Evolutionary conservation across 768 basidiomycete species (phyloP), one percentile per base, ranked within the genome.

Genomic region (Boletus tylopilopsis): DNA sequence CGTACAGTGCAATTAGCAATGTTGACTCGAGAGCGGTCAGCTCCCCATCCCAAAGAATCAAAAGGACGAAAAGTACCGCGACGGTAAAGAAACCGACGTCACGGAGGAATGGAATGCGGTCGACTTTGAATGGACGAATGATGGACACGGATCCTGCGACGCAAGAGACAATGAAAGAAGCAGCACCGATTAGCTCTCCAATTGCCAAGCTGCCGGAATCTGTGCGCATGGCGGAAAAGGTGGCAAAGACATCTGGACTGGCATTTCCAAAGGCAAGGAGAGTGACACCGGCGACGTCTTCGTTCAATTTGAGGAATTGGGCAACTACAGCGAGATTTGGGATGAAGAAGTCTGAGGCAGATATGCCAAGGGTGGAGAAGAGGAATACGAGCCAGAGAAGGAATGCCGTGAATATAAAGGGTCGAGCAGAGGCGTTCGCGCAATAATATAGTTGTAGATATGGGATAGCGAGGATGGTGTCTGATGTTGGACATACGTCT

Each of bases 111-210:
- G 90, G 85, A 15, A 75, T 72, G 0, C 75, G 81, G 25, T 85
- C 74, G 24, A 98, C 93, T 57, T 81, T 79, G 71, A 99, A 99
- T 0, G 95, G 94, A 50, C 87, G 89, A 69, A 98, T 93, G 68
- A 98, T 84, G 58, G 91, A 94, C 85, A 99, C 94, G n/a, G 89
- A 87, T 9, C 96, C 96, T 11, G 92, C 95, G 22, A 99, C 96
- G 61, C 94, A 92, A 2, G 92, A 91, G 21, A 91, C 85, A 67
- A 99, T 94, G 73, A 99, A 99, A 2, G 90, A 80, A 0, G 95
- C 94, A 2, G 96, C 95, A 7, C 96, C 96, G 12, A 99, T 74
- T 8, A 99, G 77, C 66, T 99, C 96, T 19, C 96, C 96, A 45
- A 99, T 82, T 1, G 96, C 96, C 47, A 99, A 71, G 47, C 88